Conservation (phyloP, 1,139 yeast species). For the Suhomyces guaymorum region DNA sequence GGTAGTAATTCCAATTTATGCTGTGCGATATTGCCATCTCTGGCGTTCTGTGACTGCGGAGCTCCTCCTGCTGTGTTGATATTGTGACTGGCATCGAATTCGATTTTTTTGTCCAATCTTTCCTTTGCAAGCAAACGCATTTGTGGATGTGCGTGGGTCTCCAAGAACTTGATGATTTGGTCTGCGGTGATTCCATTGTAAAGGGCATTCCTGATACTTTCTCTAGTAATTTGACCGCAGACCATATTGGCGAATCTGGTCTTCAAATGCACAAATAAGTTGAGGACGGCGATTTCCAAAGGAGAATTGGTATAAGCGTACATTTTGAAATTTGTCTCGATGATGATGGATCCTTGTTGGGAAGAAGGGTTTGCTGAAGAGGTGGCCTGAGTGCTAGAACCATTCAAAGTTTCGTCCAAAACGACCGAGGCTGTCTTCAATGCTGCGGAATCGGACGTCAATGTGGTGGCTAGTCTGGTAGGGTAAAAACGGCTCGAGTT, state of each 20-base stretch:
- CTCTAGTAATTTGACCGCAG: constrained; percentile 89
- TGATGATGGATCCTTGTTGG: constrained; percentile 67
- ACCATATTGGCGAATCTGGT: constrained; percentile 91
- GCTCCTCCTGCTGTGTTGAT: constrained; percentile 52
- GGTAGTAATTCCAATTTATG: constrained; percentile 70
- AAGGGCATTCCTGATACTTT: constrained; percentile 82
- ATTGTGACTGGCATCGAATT: constrained; percentile 60
- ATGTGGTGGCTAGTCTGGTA: constrained; percentile 84
- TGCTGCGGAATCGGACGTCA: constrained; percentile 80
- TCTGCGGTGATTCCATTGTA: constrained; percentile 92
- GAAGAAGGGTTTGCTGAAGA: constrained; percentile 18
- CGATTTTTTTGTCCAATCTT: constrained; percentile 62
- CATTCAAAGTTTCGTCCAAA: constrained; percentile 58
- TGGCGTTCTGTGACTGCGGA: constrained; percentile 34
- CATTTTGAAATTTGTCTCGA: constrained; percentile 90
- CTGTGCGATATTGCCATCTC: constrained; percentile 32
- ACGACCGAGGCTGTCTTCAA: constrained; percentile 71
- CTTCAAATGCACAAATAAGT: constrained; percentile 80
- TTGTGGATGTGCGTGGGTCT: constrained; percentile 93
- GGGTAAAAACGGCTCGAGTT: constrained; percentile 76
- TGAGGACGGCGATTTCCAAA: constrained; percentile 87
- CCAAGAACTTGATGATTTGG: constrained; percentile 85
- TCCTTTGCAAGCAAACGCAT: constrained; percentile 76
- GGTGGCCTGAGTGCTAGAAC: constrained; percentile 27
- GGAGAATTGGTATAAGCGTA: constrained; percentile 97